These are phyloP conservation scores for Daldinia grandis DNA, from an alignment of 495 filamentous ascomycete genomes.

Conservation along the genomic window DNA sequence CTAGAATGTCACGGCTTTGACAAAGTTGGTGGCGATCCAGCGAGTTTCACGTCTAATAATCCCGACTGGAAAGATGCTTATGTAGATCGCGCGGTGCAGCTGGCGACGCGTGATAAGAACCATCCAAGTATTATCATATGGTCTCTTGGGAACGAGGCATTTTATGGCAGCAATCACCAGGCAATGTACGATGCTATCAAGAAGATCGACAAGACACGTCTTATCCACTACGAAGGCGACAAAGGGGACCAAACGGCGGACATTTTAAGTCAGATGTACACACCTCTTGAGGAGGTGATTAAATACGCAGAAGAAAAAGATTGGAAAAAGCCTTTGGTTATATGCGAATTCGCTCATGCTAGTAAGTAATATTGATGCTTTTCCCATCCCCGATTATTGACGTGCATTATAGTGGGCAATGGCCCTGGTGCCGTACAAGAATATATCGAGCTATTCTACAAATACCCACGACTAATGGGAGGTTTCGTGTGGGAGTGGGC, in stretches of 20 bases:
- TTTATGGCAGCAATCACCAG: slow-evolving; percentile 71
- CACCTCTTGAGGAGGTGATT: slow-evolving; percentile 58
- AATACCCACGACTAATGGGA: slow-evolving; percentile 69
- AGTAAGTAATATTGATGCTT: slow-evolving; percentile 38
- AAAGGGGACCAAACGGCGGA: slow-evolving; percentile 66
- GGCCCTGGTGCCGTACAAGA: slow-evolving; percentile 73
- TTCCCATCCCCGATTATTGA: background rate
- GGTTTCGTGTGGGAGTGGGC: slow-evolving; percentile 83
- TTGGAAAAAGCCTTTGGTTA: slow-evolving; percentile 65
- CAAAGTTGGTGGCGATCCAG: slow-evolving; percentile 57
- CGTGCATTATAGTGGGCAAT: slow-evolving; percentile 65
- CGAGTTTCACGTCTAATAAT: slow-evolving; percentile 67
- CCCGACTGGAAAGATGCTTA: slow-evolving; percentile 74
- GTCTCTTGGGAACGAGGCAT: slow-evolving; percentile 77
- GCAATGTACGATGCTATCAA: slow-evolving; percentile 74
- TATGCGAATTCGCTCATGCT: slow-evolving; percentile 76
- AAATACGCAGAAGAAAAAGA: slow-evolving; percentile 50
- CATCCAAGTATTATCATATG: slow-evolving; percentile 74
- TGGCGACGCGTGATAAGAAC: slow-evolving; percentile 74
- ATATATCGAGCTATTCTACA: slow-evolving; percentile 73
- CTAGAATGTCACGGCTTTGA: slow-evolving; percentile 77
- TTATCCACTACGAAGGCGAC: slow-evolving; percentile 76
- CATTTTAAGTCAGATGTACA: slow-evolving; percentile 74
- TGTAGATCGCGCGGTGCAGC: slow-evolving; percentile 71
- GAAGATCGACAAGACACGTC: slow-evolving; percentile 62